Conservation (phyloP, 2,329 filamentous ascomycete genomes). For the Calonectria hongkongensis region DNA sequence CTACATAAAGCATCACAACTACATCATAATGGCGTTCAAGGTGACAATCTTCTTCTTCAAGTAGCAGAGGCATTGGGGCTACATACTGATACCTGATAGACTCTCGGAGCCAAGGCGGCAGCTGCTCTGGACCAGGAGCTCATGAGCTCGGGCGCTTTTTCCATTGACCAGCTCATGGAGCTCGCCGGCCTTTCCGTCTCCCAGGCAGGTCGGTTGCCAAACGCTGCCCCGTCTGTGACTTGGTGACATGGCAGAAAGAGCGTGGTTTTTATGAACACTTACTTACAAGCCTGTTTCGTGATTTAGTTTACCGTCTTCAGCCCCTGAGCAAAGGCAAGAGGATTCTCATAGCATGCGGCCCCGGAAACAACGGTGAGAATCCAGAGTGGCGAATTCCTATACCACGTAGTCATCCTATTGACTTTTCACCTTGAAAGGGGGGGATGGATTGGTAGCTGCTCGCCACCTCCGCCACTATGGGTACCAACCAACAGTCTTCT, state of each 20-base stretch:
- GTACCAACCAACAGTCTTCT: slow-evolving; percentile 92
- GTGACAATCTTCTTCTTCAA: slow-evolving; percentile 40
- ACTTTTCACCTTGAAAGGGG: slow-evolving; percentile 72
- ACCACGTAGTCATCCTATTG: slow-evolving; percentile 11
- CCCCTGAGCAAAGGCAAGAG: slow-evolving; percentile 82
- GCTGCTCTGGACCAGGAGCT: slow-evolving; percentile 93
- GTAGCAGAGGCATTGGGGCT: slow-evolving; percentile 32
- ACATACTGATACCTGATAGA: slow-evolving; percentile 69
- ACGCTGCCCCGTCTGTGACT: neutral
- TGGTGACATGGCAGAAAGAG: neutral
- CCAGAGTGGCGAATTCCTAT: neutral
- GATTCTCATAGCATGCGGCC: slow-evolving; percentile 93
- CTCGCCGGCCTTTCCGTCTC: slow-evolving; percentile 94
- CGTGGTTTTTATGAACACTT: slow-evolving; percentile 1
- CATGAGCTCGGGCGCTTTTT: slow-evolving; percentile 92
- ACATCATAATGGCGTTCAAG: slow-evolving; percentile 58
- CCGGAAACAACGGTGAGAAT: slow-evolving; percentile 80
- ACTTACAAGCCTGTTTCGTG: slow-evolving; percentile 20
- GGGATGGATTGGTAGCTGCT: slow-evolving; percentile 95
- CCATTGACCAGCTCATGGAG: slow-evolving; percentile 98
- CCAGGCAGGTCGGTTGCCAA: slow-evolving; percentile 80
- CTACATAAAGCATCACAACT: neutral
- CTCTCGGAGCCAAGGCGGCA: slow-evolving; percentile 90
- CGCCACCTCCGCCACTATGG: slow-evolving; percentile 94
- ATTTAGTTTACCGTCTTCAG: slow-evolving; percentile 88